phyloP scores from a whole-genome alignment of 2,329 filamentous ascomycete species.

The Penicillium polonicum region DNA sequence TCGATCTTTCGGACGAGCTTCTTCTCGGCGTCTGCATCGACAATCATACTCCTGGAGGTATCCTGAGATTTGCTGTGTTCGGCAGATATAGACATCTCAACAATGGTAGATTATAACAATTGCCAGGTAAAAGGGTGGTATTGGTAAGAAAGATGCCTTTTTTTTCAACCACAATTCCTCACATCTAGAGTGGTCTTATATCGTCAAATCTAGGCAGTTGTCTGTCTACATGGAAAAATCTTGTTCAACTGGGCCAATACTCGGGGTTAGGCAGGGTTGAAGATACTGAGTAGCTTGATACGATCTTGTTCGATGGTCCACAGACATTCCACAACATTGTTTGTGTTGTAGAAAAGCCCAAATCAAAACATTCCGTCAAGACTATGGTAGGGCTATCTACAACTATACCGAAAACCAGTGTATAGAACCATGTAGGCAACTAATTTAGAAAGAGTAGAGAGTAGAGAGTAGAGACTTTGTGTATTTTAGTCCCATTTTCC shows the following conservation, averaged over 20 bases:
- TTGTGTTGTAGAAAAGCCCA: not conserved
- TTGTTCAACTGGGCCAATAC: not conserved
- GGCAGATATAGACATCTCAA: not conserved
- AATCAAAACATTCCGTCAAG: not conserved
- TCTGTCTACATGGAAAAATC: not conserved
- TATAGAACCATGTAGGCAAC: not conserved
- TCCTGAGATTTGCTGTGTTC: not conserved
- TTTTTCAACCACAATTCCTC: not conserved
- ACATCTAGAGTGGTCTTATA: not conserved
- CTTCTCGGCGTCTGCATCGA: not conserved
- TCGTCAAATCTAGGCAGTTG: not conserved
- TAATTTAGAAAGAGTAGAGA: not conserved
- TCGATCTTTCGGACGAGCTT: constrained; percentile 6
- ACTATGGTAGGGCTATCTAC: not conserved
- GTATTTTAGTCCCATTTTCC: not conserved
- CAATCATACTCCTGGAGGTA: not conserved
- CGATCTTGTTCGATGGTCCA: not conserved
- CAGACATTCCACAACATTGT: not conserved
- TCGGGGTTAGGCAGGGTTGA: not conserved
- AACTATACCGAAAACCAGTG: not conserved
- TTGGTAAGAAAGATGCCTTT: not conserved
- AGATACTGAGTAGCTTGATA: too few species aligned
- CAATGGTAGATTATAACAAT: not conserved
- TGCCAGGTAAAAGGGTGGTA: too few species aligned
- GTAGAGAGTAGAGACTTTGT: not conserved